These are phyloP conservation scores for Zygosaccharomyces sapae DNA, from an alignment of 1,139 yeast genomes.

Conservation along the genomic window DNA sequence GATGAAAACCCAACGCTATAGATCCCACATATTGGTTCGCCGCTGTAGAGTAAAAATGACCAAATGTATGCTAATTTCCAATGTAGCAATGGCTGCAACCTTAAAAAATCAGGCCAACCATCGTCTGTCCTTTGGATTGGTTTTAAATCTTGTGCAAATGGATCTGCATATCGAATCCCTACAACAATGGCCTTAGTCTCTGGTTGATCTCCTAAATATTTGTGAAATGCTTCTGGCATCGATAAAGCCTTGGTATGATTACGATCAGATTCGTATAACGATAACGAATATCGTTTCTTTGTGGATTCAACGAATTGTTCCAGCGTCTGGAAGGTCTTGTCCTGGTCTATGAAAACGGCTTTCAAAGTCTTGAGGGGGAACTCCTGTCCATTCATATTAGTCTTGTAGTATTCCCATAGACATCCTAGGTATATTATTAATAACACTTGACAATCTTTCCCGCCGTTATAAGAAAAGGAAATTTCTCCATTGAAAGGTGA, in stretches of 20 bases:
- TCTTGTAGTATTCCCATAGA: slow-evolving; percentile 31
- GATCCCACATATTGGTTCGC: slow-evolving; percentile 36
- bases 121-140: slow-evolving; percentile 35
- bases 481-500: slow-evolving; percentile 32
- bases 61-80: slow-evolving; percentile 35
- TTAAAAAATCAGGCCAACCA: slow-evolving; percentile 35
- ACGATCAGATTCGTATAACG: slow-evolving; percentile 30
- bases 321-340: slow-evolving; percentile 29
- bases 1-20: slow-evolving; percentile 36
- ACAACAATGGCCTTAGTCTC: slow-evolving; percentile 33
- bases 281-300: slow-evolving; percentile 27
- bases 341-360: slow-evolving; percentile 33
- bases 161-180: slow-evolving; percentile 37
- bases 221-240: slow-evolving; percentile 33
- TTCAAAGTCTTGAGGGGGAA: slow-evolving; percentile 31
- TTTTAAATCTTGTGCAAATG: slow-evolving; percentile 29
- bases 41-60: slow-evolving; percentile 35
- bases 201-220: slow-evolving; percentile 25
- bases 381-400: slow-evolving; percentile 20
- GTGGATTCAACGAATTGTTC: slow-evolving; percentile 29
- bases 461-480: slow-evolving; percentile 38
- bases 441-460: slow-evolving; percentile 38
- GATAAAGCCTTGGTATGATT: slow-evolving; percentile 15
- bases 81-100: slow-evolving; percentile 36
- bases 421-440: slow-evolving; percentile 33